Percentiles rank a stretch among this genome's conserved stretches.
phyloP scores from a whole-genome alignment of 306 rosid genomes.

The Gynostemma pentaphyllum region DNA sequence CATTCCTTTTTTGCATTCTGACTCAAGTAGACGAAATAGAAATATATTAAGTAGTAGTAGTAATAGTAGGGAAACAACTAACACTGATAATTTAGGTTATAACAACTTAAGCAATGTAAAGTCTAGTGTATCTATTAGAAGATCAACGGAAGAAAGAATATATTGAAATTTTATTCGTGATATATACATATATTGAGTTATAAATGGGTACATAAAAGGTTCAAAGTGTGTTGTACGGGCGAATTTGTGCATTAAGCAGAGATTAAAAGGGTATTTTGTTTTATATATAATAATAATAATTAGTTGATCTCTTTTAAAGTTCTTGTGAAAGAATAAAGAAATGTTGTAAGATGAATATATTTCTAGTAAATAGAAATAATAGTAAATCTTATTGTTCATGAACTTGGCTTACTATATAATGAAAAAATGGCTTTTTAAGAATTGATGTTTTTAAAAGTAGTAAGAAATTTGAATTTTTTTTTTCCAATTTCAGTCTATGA shows the following conservation, averaged over 20 bases:
- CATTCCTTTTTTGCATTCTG: constrained; percentile 37
- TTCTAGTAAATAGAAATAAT: too few species aligned
- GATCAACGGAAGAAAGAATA: constrained; percentile 32
- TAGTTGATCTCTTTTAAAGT: too few species aligned
- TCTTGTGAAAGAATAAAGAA: too few species aligned
- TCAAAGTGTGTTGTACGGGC: constrained; percentile 10
- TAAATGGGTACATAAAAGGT: constrained; percentile 41
- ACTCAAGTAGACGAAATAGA: constrained; percentile 36
- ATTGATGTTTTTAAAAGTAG: too few species aligned
- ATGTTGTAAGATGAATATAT: too few species aligned
- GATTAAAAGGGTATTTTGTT: too few species aligned
- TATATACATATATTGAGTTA: constrained; percentile 14
- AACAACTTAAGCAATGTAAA: constrained; percentile 32
- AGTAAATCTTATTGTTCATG: too few species aligned
- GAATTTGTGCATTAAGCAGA: neutral
- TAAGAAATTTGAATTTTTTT: too few species aligned
- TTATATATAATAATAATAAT: too few species aligned
- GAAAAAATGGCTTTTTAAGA: too few species aligned
- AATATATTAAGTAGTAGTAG: constrained; percentile 38
- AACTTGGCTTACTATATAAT: too few species aligned
- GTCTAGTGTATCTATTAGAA: constrained; percentile 33
- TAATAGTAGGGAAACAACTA: constrained; percentile 22
- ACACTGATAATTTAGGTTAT: constrained; percentile 45
- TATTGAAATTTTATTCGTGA: constrained; percentile 20
- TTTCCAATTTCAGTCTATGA: too few species aligned